Conservation (phyloP, 225 moss, liverwort and hornwort genomes). For the Neckera pumila region DNA sequence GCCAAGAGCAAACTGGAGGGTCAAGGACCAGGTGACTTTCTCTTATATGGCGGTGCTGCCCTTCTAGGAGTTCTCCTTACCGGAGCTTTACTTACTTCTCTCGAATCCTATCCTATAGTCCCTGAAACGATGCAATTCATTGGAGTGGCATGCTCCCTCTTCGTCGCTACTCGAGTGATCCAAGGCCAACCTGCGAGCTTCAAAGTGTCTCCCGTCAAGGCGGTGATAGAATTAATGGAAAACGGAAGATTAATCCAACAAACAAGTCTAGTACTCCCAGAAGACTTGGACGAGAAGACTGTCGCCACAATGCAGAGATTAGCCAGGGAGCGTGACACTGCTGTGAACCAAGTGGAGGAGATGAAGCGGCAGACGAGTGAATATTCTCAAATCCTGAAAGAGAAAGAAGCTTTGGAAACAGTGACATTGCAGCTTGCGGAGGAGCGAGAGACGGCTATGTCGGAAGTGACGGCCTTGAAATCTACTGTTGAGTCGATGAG, state of each 20-base stretch:
- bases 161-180: neutral
- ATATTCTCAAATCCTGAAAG: conserved; percentile 13
- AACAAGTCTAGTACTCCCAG: conserved; percentile 18
- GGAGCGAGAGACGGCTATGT: conserved; percentile 68
- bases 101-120: neutral
- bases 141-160: neutral
- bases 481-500: conserved; percentile 63
- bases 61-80: neutral
- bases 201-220: conserved; percentile 59
- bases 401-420: conserved; percentile 76
- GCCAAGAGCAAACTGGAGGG: neutral
- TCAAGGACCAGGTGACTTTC: neutral
- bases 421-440: conserved; percentile 79
- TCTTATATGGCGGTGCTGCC: neutral
- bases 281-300: conserved; percentile 32
- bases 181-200: conserved; percentile 20
- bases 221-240: conserved; percentile 53
- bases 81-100: neutral
- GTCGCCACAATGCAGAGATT: conserved; percentile 39
- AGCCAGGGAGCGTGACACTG: conserved; percentile 49
- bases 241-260: conserved; percentile 10
- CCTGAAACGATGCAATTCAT: neutral
- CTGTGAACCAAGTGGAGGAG: conserved; percentile 64
- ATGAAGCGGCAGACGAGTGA: conserved; percentile 37
- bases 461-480: conserved; percentile 68